Conservation (phyloP, 306 rosid species). For the Rosa rugosa region DNA sequence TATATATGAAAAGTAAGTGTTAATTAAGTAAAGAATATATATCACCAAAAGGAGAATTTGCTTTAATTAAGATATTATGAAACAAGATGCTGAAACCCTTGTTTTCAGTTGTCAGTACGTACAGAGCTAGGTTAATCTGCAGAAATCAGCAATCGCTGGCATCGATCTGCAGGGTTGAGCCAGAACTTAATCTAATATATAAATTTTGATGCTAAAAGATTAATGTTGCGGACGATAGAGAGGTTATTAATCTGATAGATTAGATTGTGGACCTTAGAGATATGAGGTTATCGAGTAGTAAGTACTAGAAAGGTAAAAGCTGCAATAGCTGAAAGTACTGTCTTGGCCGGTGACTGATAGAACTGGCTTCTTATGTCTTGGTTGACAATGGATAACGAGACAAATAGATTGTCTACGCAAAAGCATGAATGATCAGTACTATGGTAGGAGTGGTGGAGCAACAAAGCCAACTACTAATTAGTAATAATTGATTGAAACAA, state of each 20-base stretch:
- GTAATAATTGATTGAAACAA: not conserved
- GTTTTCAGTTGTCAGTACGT: not conserved
- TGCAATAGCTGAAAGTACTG: not conserved
- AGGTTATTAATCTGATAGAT: not conserved
- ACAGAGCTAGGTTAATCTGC: not conserved
- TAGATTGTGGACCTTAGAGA: not conserved
- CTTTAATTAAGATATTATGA: not conserved
- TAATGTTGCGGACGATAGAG: not conserved
- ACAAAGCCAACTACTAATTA: not conserved
- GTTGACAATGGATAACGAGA: constrained; percentile 6
- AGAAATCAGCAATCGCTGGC: not conserved
- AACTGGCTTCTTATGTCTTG: not conserved
- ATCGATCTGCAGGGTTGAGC: not conserved
- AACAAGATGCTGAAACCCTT: not conserved
- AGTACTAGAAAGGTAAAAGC: not conserved
- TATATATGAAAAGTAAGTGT: not conserved
- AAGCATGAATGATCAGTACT: not conserved
- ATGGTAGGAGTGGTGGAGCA: not conserved
- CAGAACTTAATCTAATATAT: not conserved
- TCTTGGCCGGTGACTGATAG: constrained; percentile 1
- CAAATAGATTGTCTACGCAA: not conserved
- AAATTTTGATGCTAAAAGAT: not conserved
- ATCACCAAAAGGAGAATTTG: not conserved
- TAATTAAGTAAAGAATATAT: not conserved
- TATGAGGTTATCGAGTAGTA: not conserved